Evolutionary conservation across 1,139 yeast species (phyloP), one percentile per base, ranked within the genome.

Genomic region (Arxiozyma bovina): DNA sequence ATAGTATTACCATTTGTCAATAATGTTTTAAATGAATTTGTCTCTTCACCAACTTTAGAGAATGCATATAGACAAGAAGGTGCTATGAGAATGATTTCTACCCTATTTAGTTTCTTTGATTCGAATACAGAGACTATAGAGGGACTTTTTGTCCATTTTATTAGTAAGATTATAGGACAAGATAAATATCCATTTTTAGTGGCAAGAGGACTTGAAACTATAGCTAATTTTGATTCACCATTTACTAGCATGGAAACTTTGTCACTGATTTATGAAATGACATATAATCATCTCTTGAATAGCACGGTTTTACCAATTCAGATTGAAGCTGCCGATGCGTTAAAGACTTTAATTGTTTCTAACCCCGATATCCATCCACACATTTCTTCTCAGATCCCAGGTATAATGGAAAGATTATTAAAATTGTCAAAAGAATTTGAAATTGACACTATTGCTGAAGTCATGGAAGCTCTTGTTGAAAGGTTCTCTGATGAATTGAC

Each of bases 381-480:
- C 17, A 76, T 93, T 53, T 79, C 89, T 4, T 69, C 77, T 7
- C 83, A 85, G 53, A 87, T 93, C 55, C 83, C 94, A 43, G 85
- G 84, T 20, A 83, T 91, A 11, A 87, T 93, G 87, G 87, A 89
- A 55, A 84, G 81, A 61, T 73, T 94, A 56, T 74, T 93, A 62
- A 83, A 82, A 52, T 72, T 93, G 50, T 85, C 95, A 18, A 85
- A 87, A 68, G 83, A 83, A 58, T 83, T 90, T 61, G 99, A 93
- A 66, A 81, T 85, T 61, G 99, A 93, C 68, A 80, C 90, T 46
- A 77, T 93, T 38, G 81, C 95, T 15, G 87, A 84, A 52, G 96
- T 93, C 25, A 90, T 94, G 86, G 98, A 93, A 72, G 93, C 90
- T 57, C 88, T 95, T 69, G 97, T 93, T 41, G 96, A 90, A 64